Base-by-base conservation (phyloP, 768 basidiomycete genomes). In the Phylloporus arenicola region DNA sequence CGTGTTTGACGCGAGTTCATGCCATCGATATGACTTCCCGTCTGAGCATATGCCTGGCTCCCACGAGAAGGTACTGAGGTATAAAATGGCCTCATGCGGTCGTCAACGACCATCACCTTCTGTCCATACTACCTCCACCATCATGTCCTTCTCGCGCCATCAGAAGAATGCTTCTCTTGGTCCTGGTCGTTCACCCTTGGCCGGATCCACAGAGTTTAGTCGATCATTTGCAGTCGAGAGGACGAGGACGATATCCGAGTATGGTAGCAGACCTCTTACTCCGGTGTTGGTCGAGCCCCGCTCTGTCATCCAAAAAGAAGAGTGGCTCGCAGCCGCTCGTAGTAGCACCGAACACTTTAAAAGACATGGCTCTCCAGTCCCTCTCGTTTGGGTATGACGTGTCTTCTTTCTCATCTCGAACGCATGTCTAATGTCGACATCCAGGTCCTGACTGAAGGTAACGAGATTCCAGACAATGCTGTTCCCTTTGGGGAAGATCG, bases 401-500 rank as follows among this genome's bases (percentile, higher is more conserved):
- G 0, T 10, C 42, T 13, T 50, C 38, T 12, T 29, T 19, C 11
- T 27, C 30, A 24, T 25, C 35, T 25, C 14, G 24, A 35, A 12
- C 34, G 17, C 29, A 38, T 17, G 17, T 13, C 22, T 44, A 6
- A 30, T 24, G 7, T 17, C 13, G 3, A 22, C 29, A 0, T 35
- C n/a, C 19, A 68, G 66, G 57, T 68, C 34, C 40, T 68, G 47
- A 62, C 60, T 0, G 65, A 69, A 47, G 63, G 60, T 4, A 68
- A 48, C 37, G 41, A 52, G n/a, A 69, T 68, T n/a, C 66, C 66
- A 6, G 58, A 69, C 34, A 69, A 66, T n/a, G 66, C 66, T 1
- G 60, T 68, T 45, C 68, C 66, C 12, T 68, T 68, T 22, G 64
- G 64, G 13, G 59, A 68, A 53, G 66, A 68, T 41, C 60, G 62